Base-by-base conservation (phyloP, 306 rosid species). In the Sphenostylis stenocarpa region DNA sequence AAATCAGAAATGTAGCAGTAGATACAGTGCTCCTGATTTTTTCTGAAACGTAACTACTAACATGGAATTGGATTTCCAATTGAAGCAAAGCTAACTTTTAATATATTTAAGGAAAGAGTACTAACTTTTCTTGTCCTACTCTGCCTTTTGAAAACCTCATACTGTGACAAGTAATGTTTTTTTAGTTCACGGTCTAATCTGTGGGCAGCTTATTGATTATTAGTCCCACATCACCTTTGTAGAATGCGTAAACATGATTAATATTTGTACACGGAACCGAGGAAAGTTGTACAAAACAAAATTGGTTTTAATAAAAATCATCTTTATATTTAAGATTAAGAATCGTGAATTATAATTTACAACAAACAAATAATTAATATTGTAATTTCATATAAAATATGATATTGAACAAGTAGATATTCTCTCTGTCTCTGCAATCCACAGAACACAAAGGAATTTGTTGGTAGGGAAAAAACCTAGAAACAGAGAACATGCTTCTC, bases 121-220 rank as follows among this genome's bases (percentile, higher is more conserved):
- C 64, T 73, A 23, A 44, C 76, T 66, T 73, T 52, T 65, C 3
- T 24, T 57, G 67, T 64, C 49, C 20, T 53, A 58, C 44, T 67
- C 39, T 67, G 52, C 29, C 45, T 74, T 47, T 48, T 51, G 14
- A 33, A 45, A 66, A 73, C 34, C 19, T 66, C 64, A 1, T 29
- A 65, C 17, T 38, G 0, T 19, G 3, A 17, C 41, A 10, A 15
- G 14, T 72, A n/a, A n/a, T n/a, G n/a, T 16, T 2, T 16, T n/a
- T 17, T 70, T 60, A 49, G 49, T 72, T 62, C 12, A 26, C 16
- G 38, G 20, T 20, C 60, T 39, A 79, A 62, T 24, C 73, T 20
- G 73, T 79, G 82, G 82, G 72, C 82, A n/a, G 66, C 65, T 45
- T 69, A 14, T 57, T 26, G 15, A 58, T 70, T 43, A 20, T 17